These are phyloP conservation scores for Zygoascus bituminiphila DNA, from an alignment of 805 yeast species.

Conservation along the genomic window DNA sequence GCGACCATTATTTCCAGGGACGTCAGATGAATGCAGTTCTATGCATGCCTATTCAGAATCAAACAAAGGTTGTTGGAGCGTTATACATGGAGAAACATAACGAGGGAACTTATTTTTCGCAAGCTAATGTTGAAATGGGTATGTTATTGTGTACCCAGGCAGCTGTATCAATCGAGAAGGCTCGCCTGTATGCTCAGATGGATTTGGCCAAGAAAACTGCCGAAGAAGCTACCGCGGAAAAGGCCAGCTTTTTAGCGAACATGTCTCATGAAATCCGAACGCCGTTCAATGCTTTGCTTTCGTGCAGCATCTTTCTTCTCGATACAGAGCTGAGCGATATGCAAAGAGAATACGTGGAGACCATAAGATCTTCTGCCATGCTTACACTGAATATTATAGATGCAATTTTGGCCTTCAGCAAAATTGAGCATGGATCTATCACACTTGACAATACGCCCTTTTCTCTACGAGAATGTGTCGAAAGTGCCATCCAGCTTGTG, in stretches of 20 bases:
- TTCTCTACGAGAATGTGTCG: conserved; percentile 37
- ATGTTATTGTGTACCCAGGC: conserved; percentile 43
- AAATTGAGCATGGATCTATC: conserved; percentile 48
- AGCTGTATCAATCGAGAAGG: conserved; percentile 43
- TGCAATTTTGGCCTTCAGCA: conserved; percentile 46
- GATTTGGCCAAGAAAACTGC: conserved; percentile 34
- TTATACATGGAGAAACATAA: conserved; percentile 36
- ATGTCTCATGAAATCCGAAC: conserved; percentile 54
- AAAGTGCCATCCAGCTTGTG: conserved; percentile 41
- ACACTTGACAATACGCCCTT: conserved; percentile 38
- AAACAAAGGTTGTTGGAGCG: conserved; percentile 37
- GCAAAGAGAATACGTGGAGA: conserved; percentile 45
- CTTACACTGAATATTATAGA: conserved; percentile 46
- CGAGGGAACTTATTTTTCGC: conserved; percentile 25
- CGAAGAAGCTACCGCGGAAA: conserved; percentile 47
- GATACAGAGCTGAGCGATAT: conserved; percentile 39
- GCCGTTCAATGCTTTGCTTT: conserved; percentile 44
- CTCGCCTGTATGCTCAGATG: conserved; percentile 40
- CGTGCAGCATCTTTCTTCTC: conserved; percentile 25
- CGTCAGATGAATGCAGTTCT: conserved; percentile 31
- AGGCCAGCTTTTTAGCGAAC: conserved; percentile 45
- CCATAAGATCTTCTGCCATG: conserved; percentile 43
- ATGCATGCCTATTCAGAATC: conserved; percentile 41
- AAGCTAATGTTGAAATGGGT: conserved; percentile 34
- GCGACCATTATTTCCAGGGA: conserved; percentile 35